phyloP scores from a whole-genome alignment of 2,329 filamentous ascomycete species.

The Nemania sp. region DNA sequence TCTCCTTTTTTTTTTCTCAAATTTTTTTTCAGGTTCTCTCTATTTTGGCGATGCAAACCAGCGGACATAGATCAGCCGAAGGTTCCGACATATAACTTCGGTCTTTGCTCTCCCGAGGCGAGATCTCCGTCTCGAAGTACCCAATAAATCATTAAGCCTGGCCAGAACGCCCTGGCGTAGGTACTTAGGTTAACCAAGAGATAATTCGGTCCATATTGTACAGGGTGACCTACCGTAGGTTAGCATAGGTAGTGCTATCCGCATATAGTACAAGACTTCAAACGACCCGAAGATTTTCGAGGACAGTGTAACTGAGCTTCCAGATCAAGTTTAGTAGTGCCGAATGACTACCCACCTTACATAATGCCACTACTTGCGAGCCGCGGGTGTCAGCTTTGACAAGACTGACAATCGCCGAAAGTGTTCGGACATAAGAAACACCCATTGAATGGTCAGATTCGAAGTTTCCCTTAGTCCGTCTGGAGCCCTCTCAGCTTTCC shows the following conservation, averaged over 20 bases:
- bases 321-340: background rate
- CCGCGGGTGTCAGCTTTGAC: background rate
- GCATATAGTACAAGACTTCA: too few species aligned
- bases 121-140: background rate
- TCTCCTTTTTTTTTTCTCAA: too few species aligned
- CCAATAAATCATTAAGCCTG: too few species aligned
- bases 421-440: conserved; percentile 2
- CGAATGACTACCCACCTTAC: conserved; percentile 11
- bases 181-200: too few species aligned
- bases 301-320: background rate
- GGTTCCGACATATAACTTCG: background rate
- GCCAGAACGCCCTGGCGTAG: too few species aligned
- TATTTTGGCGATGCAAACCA: too few species aligned
- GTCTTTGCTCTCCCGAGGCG: conserved; percentile 18
- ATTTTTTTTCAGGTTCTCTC: background rate
- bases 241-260: too few species aligned
- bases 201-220: too few species aligned
- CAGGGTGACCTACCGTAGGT: too few species aligned
- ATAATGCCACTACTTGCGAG: background rate
- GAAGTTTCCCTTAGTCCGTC: conserved; percentile 27
- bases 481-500: conserved; percentile 2
- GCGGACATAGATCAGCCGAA: too few species aligned
- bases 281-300: too few species aligned
- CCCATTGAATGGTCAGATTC: conserved; percentile 1
- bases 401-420: conserved; percentile 1